A percentile compares a stretch with the other conserved stretches of the same genome.
Conservation (phyloP, 2,329 filamentous ascomycete genomes). For the Penicillium concentricum region DNA sequence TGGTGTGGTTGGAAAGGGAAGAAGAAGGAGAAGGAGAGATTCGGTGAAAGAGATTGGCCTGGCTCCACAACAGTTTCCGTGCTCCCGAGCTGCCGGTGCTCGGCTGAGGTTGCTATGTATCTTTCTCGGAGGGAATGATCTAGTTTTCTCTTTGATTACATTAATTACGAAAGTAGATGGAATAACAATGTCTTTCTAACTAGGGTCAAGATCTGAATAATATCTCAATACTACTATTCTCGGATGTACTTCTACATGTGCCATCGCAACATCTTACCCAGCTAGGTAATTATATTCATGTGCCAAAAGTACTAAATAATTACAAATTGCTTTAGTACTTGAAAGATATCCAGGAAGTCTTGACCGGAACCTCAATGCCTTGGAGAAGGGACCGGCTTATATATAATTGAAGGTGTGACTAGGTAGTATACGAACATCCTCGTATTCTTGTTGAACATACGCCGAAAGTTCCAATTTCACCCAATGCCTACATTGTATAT, state of each 20-base stretch:
- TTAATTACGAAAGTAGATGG: too few relatives aligned
- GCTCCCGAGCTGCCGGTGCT: slow-evolving; percentile 20
- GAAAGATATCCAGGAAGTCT: neutral
- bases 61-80: slow-evolving; percentile 19
- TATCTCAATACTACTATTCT: neutral
- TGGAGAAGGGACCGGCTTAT: neutral
- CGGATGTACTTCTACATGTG: neutral
- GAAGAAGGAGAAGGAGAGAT: slow-evolving; percentile 15
- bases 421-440: too few relatives aligned
- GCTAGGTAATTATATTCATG: neutral
- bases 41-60: slow-evolving; percentile 11
- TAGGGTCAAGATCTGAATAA: too few relatives aligned
- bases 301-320: neutral
- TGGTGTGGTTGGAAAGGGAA: slow-evolving; percentile 22
- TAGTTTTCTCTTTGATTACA: neutral
- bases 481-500: neutral
- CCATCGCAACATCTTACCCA: neutral
- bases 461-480: neutral
- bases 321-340: neutral
- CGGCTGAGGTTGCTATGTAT: slow-evolving; percentile 6
- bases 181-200: neutral
- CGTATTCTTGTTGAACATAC: neutral
- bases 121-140: too few relatives aligned
- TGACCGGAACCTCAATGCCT: neutral
- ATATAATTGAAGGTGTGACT: neutral